Evolutionary conservation across 768 basidiomycete species (phyloP), one percentile per base, ranked within the genome.

Genomic region (Asterophora lycoperdoides): DNA sequence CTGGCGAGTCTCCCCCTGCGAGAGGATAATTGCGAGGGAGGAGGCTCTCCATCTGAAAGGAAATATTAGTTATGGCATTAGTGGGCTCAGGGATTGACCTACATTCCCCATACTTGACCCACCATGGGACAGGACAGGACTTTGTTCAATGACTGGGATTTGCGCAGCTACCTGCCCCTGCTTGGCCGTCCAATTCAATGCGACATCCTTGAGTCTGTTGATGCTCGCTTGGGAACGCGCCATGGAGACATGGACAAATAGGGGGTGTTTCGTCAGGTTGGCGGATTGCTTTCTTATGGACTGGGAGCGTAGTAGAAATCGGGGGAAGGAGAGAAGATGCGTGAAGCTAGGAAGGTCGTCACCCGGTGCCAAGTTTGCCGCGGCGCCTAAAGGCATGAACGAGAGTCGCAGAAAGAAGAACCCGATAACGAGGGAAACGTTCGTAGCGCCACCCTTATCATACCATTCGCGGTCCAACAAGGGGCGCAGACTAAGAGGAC

Each of bases 401-500:
- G 77, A 73, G 13, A 79, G 66, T 15, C 60, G 65, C 53, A 68
- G 70, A 32, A 58, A 65, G 51, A 70, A 78, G 45, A 70, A 73
- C 19, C 71, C 64, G 36, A 80, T 69, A 19, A 67, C 65, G 14
- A 76, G 46, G 35, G 65, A 62, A n/a, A 77, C 71, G 38, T 76
- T 75, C 6, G 58, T 61, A 0, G 59, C 59, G 5, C 81, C 81
- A 0, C 80, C 79, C 1, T 47, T 55, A 2, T 67, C 55, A 40
- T 68, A 67, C 80, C 80, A 81, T 4, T 66, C 50, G 17, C 59
- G 52, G 58, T 80, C 72, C 8, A 81, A 70, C 51, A 71, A 74
- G 1, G 74, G 74, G 2, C 82, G 69, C 17, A 80, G 48, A 60
- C 76, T 81, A 19, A 79, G 50, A 8, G 79, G 79, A 1, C 78